Base-by-base conservation (phyloP, 2,329 filamentous ascomycete species). In the Purpureocillium lavendulum region DNA sequence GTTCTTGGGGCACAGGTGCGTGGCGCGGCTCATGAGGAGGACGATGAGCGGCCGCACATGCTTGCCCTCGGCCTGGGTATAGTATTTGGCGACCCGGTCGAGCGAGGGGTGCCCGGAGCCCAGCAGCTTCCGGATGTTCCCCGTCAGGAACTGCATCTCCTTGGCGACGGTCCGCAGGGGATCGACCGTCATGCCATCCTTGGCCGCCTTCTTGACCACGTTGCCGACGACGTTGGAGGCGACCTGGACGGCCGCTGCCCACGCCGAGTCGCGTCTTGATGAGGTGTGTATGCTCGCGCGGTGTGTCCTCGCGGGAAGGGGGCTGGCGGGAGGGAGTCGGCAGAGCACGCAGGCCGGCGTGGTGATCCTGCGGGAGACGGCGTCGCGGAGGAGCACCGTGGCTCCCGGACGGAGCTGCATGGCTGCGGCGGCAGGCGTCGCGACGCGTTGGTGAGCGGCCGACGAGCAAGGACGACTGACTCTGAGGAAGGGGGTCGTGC, bases 11-110 rank as follows among this genome's bases (percentile, higher is more conserved):
- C 84, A 71, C 40, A 87, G 67, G n/a, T 87, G 79, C 2, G 90
- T 96, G 5, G 92, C 92, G 58, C 89, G 79, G 45, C 89, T 90
- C 90, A 98, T 97, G 53, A 98, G 80, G 45, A 98, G 77, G 24
- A 98, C 89, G 45, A 98, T 84, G 61, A 96, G 77, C 24, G 92
- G 92, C 49, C 92, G 82, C 51, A 98, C 82, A 64, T 97, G 92
- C 69, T 98, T 98, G 46, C 92, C 92, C 70, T 97, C 88, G 43
- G 86, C 86, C 55, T 90, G 85, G 16, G 92, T 95, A 62, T 98
- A 98, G 71, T 98, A 98, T 65, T 98, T 98, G 38, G 92, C 88
- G 21, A 89, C 90, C 32, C 87, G 89, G 58, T 97, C 92, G 44
- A 98, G 75, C 34, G 89, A 88, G 1, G 92, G 92, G 58, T 98